phyloP scores from a whole-genome alignment of 441 rosid genomes.

The Sinapis alba region DNA sequence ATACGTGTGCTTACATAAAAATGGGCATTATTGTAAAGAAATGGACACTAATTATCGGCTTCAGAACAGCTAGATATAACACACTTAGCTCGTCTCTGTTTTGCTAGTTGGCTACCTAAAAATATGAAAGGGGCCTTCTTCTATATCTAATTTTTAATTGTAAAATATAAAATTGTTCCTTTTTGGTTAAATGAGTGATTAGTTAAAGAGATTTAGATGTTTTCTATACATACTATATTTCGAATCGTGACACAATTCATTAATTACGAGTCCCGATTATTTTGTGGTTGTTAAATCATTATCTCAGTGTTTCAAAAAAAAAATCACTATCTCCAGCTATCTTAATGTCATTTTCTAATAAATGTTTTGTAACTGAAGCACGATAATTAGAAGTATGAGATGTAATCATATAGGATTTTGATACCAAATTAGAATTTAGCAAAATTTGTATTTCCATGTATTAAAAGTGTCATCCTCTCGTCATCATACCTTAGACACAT shows the following conservation, averaged over 20 bases:
- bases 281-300: not conserved
- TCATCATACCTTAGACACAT: not conserved
- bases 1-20: slow-evolving; percentile 28
- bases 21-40: not conserved
- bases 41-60: not conserved
- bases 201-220: not conserved
- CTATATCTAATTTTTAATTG: not conserved
- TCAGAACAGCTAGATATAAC: slow-evolving; percentile 11
- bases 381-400: slow-evolving; percentile 2
- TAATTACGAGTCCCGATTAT: not conserved
- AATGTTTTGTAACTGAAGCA: slow-evolving; percentile 1
- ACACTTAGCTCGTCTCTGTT: slow-evolving; percentile 24
- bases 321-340: not conserved
- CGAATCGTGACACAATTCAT: not conserved
- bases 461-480: slow-evolving; percentile 13
- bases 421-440: not conserved
- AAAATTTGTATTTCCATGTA: slow-evolving; percentile 2
- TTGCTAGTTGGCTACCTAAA: slow-evolving; percentile 32
- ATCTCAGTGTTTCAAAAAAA: too few species aligned
- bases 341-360: not conserved
- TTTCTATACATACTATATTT: slow-evolving; percentile 4
- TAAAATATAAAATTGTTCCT: not conserved
- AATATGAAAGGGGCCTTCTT: not conserved
- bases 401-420: not conserved
- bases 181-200: not conserved